Conservation (phyloP, 1,139 yeast genomes). For the Saccharomycopsis hybrid region DNA sequence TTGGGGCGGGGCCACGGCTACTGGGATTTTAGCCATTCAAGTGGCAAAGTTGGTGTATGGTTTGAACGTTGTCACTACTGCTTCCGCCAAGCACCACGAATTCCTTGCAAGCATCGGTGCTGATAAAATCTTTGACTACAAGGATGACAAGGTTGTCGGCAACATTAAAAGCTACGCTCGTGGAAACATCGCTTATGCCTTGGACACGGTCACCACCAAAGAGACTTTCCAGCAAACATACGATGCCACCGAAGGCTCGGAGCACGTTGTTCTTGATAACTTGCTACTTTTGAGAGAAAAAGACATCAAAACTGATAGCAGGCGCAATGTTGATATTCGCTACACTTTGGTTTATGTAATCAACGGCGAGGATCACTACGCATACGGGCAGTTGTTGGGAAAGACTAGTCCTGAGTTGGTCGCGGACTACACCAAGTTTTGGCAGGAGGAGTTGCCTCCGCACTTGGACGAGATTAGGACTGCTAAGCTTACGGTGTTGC, state of each 20-base stretch:
- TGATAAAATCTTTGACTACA: constrained; percentile 53
- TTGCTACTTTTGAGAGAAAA: constrained; percentile 29
- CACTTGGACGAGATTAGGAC: constrained; percentile 26
- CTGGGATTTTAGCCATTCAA: constrained; percentile 39
- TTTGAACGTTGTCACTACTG: constrained; percentile 47
- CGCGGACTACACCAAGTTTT: constrained; percentile 13
- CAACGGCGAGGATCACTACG: constrained; percentile 13
- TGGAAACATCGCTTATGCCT: constrained; percentile 42
- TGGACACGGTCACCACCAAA: constrained; percentile 46
- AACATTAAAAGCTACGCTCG: constrained; percentile 39
- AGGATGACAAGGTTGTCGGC: constrained; percentile 44
- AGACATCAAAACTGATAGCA: constrained; percentile 25
- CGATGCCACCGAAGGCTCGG: constrained; percentile 36
- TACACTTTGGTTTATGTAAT: constrained; percentile 22
- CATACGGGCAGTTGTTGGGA: constrained; percentile 11
- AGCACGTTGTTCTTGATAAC: constrained; percentile 32
- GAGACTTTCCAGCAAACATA: constrained; percentile 39
- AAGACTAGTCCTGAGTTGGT: constrained; percentile 11
- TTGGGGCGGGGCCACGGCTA: constrained; percentile 60
- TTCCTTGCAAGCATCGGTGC: constrained; percentile 49
- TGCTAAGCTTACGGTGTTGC: constrained; percentile 29
- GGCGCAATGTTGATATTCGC: constrained; percentile 14
- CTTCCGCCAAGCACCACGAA: constrained; percentile 40
- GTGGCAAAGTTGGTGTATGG: constrained; percentile 46
- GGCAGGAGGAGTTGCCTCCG: constrained; percentile 3